Percentiles rank a stretch among this genome's conserved stretches.
Conservation (phyloP, 2,329 filamentous ascomycete genomes). For the Pestalotiopsis sp. region DNA sequence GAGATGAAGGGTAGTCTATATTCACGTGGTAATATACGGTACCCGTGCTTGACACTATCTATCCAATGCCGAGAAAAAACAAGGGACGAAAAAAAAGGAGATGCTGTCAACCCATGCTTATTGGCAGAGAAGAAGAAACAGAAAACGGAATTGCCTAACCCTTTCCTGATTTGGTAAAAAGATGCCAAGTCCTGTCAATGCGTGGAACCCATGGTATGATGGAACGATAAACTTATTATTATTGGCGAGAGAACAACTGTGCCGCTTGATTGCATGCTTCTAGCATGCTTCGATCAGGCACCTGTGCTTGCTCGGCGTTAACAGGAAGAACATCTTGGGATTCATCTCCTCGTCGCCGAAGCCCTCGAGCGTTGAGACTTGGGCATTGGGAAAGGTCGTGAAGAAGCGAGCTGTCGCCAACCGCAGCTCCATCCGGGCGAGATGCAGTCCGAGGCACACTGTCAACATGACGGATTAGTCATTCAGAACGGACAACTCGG, state of each 20-base stretch:
- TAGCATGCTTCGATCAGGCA: slow-evolving; percentile 29
- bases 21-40: background rate
- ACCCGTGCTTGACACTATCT: background rate
- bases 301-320: slow-evolving; percentile 28
- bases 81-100: background rate
- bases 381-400: slow-evolving; percentile 31
- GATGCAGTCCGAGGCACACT: slow-evolving; percentile 56
- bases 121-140: background rate
- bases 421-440: slow-evolving; percentile 57
- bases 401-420: slow-evolving; percentile 54
- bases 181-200: background rate
- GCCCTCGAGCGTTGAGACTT: slow-evolving; percentile 28
- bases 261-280: too few relatives aligned
- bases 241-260: background rate
- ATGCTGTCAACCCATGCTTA: background rate
- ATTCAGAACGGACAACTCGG: background rate
- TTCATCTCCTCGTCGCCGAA: slow-evolving; percentile 35
- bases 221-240: background rate
- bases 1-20: background rate
- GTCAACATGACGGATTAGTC: background rate
- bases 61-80: background rate
- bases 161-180: background rate
- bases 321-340: slow-evolving; percentile 29
- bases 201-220: background rate
- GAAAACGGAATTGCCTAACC: background rate